Evolutionary conservation across 2,329 filamentous ascomycete species (phyloP).

Genomic region (Lizonia empirigonia): DNA sequence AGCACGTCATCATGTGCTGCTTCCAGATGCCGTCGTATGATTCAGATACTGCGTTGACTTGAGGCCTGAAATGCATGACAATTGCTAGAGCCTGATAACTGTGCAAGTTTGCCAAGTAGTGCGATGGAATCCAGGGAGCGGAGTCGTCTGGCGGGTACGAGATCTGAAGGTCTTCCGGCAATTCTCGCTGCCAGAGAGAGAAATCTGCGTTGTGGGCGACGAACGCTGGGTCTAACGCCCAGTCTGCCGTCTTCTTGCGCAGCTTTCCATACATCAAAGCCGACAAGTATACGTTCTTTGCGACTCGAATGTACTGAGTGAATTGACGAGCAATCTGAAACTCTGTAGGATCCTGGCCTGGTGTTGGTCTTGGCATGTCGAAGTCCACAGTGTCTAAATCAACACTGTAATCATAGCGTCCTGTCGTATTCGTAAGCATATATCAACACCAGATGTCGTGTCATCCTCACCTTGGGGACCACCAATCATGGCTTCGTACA

Average conservation of each 20-base stretch:
- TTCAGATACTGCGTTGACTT: constrained; percentile 75
- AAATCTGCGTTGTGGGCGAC: constrained; percentile 79
- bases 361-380: constrained; percentile 65
- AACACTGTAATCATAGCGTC: constrained; percentile 79
- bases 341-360: constrained; percentile 75
- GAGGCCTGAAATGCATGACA: constrained; percentile 86
- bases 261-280: constrained; percentile 75
- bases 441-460: too few relatives aligned
- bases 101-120: constrained; percentile 88
- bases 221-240: constrained; percentile 85
- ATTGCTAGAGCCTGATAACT: constrained; percentile 85
- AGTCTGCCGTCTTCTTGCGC: constrained; percentile 77
- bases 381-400: constrained; percentile 78
- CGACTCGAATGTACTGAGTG: constrained; percentile 76
- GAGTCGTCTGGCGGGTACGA: constrained; percentile 78
- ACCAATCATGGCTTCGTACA: constrained; percentile 90
- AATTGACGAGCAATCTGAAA: constrained; percentile 82
- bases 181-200: constrained; percentile 73
- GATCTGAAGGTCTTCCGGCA: constrained; percentile 79
- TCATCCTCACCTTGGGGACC: constrained; percentile 77
- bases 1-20: constrained; percentile 83
- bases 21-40: constrained; percentile 83
- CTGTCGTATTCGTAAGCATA: constrained; percentile 26
- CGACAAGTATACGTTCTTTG: constrained; percentile 78
- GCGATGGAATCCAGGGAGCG: constrained; percentile 81